phyloP scores from a whole-genome alignment of 1,284 basidiomycete genomes.

The Sanghuangporus weigelae region DNA sequence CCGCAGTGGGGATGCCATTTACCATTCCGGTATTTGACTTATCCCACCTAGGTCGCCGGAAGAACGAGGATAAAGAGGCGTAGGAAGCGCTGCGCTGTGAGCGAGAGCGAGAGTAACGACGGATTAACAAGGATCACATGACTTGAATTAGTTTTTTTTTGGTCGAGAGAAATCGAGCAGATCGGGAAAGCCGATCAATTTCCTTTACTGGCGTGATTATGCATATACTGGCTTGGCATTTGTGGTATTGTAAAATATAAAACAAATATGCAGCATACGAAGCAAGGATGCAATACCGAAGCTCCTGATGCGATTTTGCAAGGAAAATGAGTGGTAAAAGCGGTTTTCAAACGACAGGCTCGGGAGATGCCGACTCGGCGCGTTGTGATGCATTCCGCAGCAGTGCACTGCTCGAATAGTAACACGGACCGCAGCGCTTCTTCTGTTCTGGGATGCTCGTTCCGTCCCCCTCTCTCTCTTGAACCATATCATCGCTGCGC shows the following conservation, averaged over 20 bases:
- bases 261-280: not conserved
- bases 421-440: conserved; percentile 4
- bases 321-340: not conserved
- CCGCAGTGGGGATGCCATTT: conserved; percentile 20
- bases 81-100: not conserved
- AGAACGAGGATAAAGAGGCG: not conserved
- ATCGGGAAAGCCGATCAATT: too few species aligned
- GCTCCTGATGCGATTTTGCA: not conserved
- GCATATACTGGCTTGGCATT: too few species aligned
- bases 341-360: not conserved
- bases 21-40: conserved; percentile 20
- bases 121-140: too few species aligned
- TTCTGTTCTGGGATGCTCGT: not conserved
- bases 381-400: not conserved
- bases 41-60: conserved; percentile 3
- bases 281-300: not conserved
- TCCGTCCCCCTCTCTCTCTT: conserved; percentile 1
- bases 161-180: too few species aligned
- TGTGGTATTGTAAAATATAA: not conserved
- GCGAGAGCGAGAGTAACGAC: too few species aligned
- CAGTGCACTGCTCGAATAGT: conserved; percentile 7
- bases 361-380: not conserved
- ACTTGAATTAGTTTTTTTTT: too few species aligned
- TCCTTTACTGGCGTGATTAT: too few species aligned
- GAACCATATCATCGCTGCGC: not conserved